These are phyloP conservation scores for Apophysomyces variabilis DNA, from an alignment of 371 early-diverging fungal species.

Conservation along the genomic window DNA sequence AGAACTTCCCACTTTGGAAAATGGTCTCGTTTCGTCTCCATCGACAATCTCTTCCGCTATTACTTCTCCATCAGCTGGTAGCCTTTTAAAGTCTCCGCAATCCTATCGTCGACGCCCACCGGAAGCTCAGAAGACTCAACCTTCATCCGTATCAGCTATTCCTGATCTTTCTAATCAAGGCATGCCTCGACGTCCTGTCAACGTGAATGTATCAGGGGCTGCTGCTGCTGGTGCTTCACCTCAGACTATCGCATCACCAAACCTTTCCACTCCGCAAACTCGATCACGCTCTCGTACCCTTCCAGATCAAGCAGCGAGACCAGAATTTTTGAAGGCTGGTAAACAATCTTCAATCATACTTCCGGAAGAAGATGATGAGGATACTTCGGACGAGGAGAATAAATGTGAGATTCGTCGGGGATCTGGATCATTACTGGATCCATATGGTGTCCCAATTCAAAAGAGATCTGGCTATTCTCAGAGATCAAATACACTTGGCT, in stretches of 20 bases:
- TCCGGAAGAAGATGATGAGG: constrained; percentile 29
- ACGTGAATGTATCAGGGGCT: background rate
- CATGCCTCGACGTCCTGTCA: constrained; percentile 17
- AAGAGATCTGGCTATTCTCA: constrained; percentile 3
- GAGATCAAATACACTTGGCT: constrained; percentile 1
- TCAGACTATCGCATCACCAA: constrained; percentile 25
- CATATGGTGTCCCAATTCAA: constrained; percentile 45
- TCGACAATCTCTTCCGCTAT: constrained; percentile 10
- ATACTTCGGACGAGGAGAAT: constrained; percentile 37
- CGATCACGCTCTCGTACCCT: constrained; percentile 30
- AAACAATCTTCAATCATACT: constrained; percentile 19
- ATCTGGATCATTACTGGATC: constrained; percentile 48
- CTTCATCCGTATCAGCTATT: background rate
- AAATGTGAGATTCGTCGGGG: constrained; percentile 21
- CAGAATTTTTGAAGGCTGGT: constrained; percentile 10
- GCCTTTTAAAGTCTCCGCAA: constrained; percentile 27
- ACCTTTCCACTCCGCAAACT: constrained; percentile 18
- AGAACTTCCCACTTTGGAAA: constrained; percentile 36
- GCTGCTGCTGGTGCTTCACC: constrained; percentile 19
- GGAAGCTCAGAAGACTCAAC: constrained; percentile 4
- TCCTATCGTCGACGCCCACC: constrained; percentile 25
- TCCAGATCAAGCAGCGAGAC: constrained; percentile 22
- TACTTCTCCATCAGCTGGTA: constrained; percentile 7
- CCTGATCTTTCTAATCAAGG: constrained; percentile 8
- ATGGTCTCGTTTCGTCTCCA: constrained; percentile 32